Percentiles rank a stretch among this genome's conserved stretches.
phyloP scores from a whole-genome alignment of 495 filamentous ascomycete species.

The Entonaema liquescens region DNA sequence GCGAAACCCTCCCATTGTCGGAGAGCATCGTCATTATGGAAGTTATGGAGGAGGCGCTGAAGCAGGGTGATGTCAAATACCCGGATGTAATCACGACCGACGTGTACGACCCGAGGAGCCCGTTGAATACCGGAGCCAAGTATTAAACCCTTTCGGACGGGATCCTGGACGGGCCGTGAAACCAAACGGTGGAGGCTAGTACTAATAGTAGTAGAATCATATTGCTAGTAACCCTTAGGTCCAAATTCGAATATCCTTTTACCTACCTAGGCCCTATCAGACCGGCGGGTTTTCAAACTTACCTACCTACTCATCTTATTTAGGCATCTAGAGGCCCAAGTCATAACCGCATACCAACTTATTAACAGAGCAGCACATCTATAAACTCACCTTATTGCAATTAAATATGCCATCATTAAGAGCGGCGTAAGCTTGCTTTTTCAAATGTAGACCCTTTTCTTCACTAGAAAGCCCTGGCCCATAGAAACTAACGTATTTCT shows the following conservation, averaged over 20 bases:
- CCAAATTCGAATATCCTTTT: too few species aligned
- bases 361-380: too few species aligned
- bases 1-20: constrained; percentile 73
- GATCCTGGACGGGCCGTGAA: background rate
- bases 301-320: too few species aligned
- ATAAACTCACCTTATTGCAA: background rate
- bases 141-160: too few species aligned
- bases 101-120: constrained; percentile 68
- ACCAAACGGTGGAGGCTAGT: background rate
- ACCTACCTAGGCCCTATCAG: too few species aligned
- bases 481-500: background rate
- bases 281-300: too few species aligned
- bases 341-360: too few species aligned
- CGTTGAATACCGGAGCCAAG: constrained; percentile 58
- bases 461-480: background rate
- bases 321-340: too few species aligned
- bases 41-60: constrained; percentile 88
- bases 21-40: constrained; percentile 95
- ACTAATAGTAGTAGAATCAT: background rate
- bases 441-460: background rate
- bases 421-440: background rate
- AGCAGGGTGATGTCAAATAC: constrained; percentile 79
- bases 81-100: constrained; percentile 82
- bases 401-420: background rate
- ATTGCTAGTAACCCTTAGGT: background rate